Evolutionary conservation across 805 yeast genomes (phyloP).

Genomic region (Yamadazyma sp.): DNA sequence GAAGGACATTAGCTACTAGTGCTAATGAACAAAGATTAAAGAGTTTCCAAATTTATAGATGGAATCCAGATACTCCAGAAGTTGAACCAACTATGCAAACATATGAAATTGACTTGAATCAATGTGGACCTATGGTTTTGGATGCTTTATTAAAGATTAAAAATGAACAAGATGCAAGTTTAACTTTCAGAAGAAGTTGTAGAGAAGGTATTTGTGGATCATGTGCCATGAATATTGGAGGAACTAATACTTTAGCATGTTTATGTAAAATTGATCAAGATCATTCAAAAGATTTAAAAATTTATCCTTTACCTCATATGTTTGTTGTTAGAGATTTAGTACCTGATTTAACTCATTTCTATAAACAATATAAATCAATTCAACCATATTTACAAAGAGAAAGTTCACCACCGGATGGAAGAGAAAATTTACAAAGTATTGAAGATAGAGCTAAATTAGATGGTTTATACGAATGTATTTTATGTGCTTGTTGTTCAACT

Average conservation of each 20-base stretch:
- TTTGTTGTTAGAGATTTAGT: slow-evolving; percentile 95
- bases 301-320: slow-evolving; percentile 98
- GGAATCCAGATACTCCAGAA: slow-evolving; percentile 97
- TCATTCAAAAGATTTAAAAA: slow-evolving; percentile 69
- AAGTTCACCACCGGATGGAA: slow-evolving; percentile 79
- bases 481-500: slow-evolving; percentile 98
- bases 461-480: slow-evolving; percentile 94
- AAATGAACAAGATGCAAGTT: slow-evolving; percentile 93
- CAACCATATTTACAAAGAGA: slow-evolving; percentile 93
- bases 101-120: slow-evolving; percentile 80
- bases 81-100: slow-evolving; percentile 83
- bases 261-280: slow-evolving; percentile 89
- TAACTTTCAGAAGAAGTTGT: slow-evolving; percentile 96
- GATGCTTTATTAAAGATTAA: slow-evolving; percentile 94
- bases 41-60: slow-evolving; percentile 90
- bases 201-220: slow-evolving; percentile 99
- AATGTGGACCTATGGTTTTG: slow-evolving; percentile 96
- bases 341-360: slow-evolving; percentile 95
- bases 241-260: slow-evolving; percentile 95
- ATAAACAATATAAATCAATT: slow-evolving; percentile 97
- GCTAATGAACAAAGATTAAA: slow-evolving; percentile 58
- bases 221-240: slow-evolving; percentile 99
- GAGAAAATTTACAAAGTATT: slow-evolving; percentile 85
- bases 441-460: slow-evolving; percentile 95
- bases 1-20: slow-evolving; percentile 47